Conservation (phyloP, 2,329 filamentous ascomycete genomes). For the Venturia nashicola region DNA sequence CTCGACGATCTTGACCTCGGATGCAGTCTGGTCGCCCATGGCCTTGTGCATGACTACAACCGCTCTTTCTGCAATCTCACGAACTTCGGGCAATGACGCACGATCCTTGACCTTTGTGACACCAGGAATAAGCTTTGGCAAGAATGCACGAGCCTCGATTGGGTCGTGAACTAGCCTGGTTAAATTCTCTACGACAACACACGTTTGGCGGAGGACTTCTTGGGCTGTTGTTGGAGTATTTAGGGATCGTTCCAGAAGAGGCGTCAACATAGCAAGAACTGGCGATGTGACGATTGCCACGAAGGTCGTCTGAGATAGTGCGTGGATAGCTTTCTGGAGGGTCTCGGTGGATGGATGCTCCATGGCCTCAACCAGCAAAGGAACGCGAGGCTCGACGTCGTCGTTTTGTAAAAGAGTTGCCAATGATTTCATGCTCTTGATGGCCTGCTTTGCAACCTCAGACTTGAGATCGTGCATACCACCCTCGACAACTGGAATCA, state of each 20-base stretch:
- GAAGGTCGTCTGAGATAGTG: constrained; percentile 95
- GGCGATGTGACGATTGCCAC: constrained; percentile 93
- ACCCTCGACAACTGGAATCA: constrained; percentile 83
- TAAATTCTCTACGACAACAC: constrained; percentile 94
- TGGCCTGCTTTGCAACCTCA: constrained; percentile 74
- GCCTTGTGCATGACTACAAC: constrained; percentile 83
- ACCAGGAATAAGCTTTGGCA: constrained; percentile 89
- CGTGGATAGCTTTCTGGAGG: constrained; percentile 91
- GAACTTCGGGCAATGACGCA: constrained; percentile 87
- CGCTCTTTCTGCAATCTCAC: constrained; percentile 74
- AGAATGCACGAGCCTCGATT: constrained; percentile 84
- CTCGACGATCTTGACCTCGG: constrained; percentile 44
- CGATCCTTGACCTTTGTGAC: constrained; percentile 79
- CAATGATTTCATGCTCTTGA: constrained; percentile 81
- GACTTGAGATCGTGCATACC: constrained; percentile 95
- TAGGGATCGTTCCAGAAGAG: constrained; percentile 83
- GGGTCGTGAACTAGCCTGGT: constrained; percentile 96
- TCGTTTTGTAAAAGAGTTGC: constrained; percentile 90
- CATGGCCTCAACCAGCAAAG: constrained; percentile 87
- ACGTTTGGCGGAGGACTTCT: constrained; percentile 88
- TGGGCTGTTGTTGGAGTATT: constrained; percentile 86
- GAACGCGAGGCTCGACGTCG: constrained; percentile 85
- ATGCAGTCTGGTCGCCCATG: constrained; percentile 53
- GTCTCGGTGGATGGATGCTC: constrained; percentile 82
- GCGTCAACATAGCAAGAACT: constrained; percentile 85